phyloP scores from a whole-genome alignment of 1,139 yeast genomes.

The Kodamaea ohmeri region DNA sequence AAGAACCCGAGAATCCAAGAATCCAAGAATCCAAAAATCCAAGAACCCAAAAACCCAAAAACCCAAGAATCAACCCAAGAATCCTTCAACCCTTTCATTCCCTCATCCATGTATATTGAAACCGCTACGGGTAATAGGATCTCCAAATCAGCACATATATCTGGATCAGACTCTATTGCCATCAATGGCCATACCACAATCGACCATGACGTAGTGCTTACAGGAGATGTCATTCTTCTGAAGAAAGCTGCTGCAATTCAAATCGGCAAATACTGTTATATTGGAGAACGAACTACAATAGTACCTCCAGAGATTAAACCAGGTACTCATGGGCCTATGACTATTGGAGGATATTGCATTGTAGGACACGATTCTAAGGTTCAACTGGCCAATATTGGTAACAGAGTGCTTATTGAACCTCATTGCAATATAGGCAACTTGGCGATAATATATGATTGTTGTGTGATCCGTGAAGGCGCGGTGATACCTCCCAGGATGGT shows the following conservation, averaged over 20 bases:
- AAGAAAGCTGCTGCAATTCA: conserved; percentile 32
- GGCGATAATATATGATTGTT: conserved; percentile 62
- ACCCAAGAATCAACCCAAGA: too few species aligned
- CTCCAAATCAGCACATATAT: conserved; percentile 41
- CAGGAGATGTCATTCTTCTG: conserved; percentile 21
- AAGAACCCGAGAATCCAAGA: too few species aligned
- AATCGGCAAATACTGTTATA: conserved; percentile 51
- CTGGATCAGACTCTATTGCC: conserved; percentile 25
- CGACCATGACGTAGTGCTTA: conserved; percentile 20
- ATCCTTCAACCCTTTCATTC: too few species aligned
- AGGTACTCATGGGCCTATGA: conserved; percentile 26
- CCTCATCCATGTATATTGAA: conserved; percentile 33
- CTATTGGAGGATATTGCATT: conserved; percentile 58
- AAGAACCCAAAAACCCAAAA: too few species aligned
- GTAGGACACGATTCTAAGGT: conserved; percentile 46
- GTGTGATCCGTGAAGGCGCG: conserved; percentile 47
- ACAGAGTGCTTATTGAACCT: conserved; percentile 51
- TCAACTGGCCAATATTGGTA: conserved; percentile 53
- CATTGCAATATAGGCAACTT: conserved; percentile 39
- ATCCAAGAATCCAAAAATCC: too few species aligned
- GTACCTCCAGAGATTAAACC: conserved; percentile 7
- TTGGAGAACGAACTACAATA: conserved; percentile 23
- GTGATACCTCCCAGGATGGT: conserved; percentile 54
- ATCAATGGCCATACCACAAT: conserved; percentile 38
- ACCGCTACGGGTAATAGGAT: conserved; percentile 58